Evolutionary conservation across 2,329 filamentous ascomycete genomes (phyloP).

Genomic region (Diaporthe amygdali): DNA sequence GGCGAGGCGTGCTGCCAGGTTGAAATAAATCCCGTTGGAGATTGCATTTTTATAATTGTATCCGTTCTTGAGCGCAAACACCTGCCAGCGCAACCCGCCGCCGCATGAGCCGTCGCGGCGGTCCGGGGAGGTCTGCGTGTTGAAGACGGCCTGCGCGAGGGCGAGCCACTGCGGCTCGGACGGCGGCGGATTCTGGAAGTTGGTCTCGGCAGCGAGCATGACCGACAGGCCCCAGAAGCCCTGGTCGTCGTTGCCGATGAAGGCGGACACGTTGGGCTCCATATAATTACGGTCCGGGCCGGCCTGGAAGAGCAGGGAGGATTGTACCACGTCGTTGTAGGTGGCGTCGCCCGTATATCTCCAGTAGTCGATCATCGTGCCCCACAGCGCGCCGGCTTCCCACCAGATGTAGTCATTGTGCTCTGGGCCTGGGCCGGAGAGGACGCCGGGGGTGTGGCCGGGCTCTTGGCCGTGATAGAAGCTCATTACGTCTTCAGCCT

Average conservation of each 20-base stretch:
- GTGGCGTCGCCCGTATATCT: constrained; percentile 67
- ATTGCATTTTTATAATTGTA: constrained; percentile 50
- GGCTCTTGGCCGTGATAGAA: constrained; percentile 55
- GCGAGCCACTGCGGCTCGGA: constrained; percentile 70
- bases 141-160: constrained; percentile 81
- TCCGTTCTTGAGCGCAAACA: constrained; percentile 81
- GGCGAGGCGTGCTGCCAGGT: constrained; percentile 62
- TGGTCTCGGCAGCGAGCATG: constrained; percentile 73
- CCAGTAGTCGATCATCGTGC: constrained; percentile 73
- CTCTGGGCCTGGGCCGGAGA: constrained; percentile 57
- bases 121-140: constrained; percentile 75
- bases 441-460: constrained; percentile 56
- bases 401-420: constrained; percentile 73
- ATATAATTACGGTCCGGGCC: constrained; percentile 78
- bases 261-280: constrained; percentile 72
- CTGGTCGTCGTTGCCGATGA: constrained; percentile 77
- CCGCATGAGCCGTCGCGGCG: constrained; percentile 68
- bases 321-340: constrained; percentile 64
- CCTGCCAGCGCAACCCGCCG: constrained; percentile 84
- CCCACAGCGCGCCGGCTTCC: constrained; percentile 73
- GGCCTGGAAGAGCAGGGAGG: constrained; percentile 69
- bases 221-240: constrained; percentile 75
- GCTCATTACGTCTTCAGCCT: constrained; percentile 56
- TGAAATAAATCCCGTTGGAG: constrained; percentile 56
- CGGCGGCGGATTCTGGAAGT: constrained; percentile 64